Evolutionary conservation across 176 grass and related monocot genomes (phyloP).

Genomic region (Olyra latifolia): DNA sequence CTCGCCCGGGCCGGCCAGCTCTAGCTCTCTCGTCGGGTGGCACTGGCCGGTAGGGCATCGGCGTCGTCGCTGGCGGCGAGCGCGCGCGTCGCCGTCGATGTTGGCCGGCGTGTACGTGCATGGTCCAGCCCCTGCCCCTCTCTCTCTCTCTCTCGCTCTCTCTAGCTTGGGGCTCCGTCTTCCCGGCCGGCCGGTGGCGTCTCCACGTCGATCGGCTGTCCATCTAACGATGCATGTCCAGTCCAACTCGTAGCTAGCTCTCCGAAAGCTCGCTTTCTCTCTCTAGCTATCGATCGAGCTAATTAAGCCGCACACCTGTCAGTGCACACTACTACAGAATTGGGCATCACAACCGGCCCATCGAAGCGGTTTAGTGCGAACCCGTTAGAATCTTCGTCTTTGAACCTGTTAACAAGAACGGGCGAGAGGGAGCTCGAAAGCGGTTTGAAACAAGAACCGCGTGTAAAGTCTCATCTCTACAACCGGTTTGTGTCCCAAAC

Average conservation of each 20-base stretch:
- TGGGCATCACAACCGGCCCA: no score
- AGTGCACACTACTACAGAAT: no score
- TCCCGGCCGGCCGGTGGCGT: slow-evolving; percentile 13
- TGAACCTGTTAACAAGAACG: no score
- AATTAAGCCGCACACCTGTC: neutral
- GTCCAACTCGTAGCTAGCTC: slow-evolving; percentile 4
- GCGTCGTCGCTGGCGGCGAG: neutral
- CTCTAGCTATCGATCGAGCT: neutral
- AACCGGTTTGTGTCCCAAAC: no score
- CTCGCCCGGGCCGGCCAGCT: no score
- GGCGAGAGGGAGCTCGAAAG: no score
- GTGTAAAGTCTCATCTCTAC: no score
- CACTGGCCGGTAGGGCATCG: slow-evolving; percentile 17
- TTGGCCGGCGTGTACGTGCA: neutral
- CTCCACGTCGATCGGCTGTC: slow-evolving; percentile 16
- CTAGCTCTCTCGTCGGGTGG: no score
- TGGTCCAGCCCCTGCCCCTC: neutral
- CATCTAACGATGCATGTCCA: slow-evolving; percentile 8
- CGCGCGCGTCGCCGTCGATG: slow-evolving; percentile 5
- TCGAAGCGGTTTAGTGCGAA: no score
- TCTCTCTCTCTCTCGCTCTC: neutral
- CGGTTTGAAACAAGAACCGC: no score
- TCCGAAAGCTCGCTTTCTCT: neutral
- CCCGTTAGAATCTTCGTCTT: no score
- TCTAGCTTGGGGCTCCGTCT: slow-evolving; percentile 33